Conservation (phyloP, 257 asterid genomes). For the Avicennia marina region DNA sequence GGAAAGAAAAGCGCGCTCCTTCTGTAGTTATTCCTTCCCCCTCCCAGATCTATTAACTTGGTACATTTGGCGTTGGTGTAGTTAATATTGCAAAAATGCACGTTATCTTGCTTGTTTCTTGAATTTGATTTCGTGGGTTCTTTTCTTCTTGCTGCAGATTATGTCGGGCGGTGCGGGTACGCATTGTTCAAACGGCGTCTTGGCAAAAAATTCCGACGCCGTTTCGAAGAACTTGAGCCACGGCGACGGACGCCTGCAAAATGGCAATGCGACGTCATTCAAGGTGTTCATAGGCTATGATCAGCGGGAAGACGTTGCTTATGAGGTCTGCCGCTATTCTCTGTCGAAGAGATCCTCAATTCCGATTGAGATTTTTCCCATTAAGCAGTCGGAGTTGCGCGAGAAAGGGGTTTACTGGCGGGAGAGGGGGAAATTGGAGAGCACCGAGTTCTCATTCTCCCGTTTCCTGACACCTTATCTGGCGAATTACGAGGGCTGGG, state of each 20-base stretch:
- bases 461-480: conserved; percentile 70
- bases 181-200: conserved; percentile 13
- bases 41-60: conserved; percentile 22
- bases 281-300: conserved; percentile 85
- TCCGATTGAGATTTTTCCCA: conserved; percentile 63
- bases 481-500: conserved; percentile 73
- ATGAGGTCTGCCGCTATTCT: conserved; percentile 74
- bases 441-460: conserved; percentile 83
- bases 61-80: conserved; percentile 4
- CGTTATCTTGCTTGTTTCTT: background rate
- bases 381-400: conserved; percentile 72
- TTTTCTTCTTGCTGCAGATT: conserved; percentile 5
- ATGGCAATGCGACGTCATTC: conserved; percentile 26
- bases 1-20: background rate
- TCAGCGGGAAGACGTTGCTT: conserved; percentile 70
- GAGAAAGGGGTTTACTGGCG: conserved; percentile 68
- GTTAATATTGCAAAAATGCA: background rate
- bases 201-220: conserved; percentile 14
- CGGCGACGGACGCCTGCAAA: background rate
- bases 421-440: conserved; percentile 73
- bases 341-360: conserved; percentile 61
- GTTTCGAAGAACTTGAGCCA: conserved; percentile 17
- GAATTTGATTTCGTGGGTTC: conserved; percentile 6
- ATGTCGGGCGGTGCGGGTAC: conserved; percentile 17
- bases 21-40: background rate